phyloP scores from a whole-genome alignment of 306 rosid species.

The Heteromeles arbutifolia region DNA sequence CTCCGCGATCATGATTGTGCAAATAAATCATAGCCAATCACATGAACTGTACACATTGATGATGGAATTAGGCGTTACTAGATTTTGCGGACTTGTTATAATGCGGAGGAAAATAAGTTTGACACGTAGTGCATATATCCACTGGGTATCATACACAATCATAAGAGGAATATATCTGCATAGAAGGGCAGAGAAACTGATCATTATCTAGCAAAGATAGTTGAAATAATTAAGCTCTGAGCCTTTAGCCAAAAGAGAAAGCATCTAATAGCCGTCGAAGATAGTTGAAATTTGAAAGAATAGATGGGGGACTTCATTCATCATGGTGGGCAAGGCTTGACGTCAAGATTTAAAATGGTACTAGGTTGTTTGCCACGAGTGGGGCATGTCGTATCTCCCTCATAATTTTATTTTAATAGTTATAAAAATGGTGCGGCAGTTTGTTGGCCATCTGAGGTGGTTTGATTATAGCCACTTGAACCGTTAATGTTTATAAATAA shows the following conservation, averaged over 20 bases:
- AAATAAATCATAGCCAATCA: neutral
- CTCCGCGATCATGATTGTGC: neutral
- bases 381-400: constrained; percentile 28
- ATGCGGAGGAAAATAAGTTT: neutral
- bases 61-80: neutral
- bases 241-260: neutral
- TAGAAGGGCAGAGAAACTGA: too few species aligned
- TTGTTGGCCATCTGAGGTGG: constrained; percentile 12
- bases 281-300: neutral
- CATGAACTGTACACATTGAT: neutral
- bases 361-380: constrained; percentile 77
- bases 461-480: neutral
- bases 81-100: neutral
- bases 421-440: neutral
- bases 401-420: neutral
- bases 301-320: neutral
- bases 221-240: neutral
- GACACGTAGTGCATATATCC: too few species aligned
- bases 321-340: neutral
- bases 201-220: too few species aligned
- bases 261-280: neutral
- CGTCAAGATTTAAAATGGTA: constrained; percentile 35
- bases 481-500: neutral
- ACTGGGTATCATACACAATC: too few species aligned
- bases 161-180: too few species aligned